Conservation (phyloP, 2,329 filamentous ascomycete genomes). For the Fusarium equiseti region DNA sequence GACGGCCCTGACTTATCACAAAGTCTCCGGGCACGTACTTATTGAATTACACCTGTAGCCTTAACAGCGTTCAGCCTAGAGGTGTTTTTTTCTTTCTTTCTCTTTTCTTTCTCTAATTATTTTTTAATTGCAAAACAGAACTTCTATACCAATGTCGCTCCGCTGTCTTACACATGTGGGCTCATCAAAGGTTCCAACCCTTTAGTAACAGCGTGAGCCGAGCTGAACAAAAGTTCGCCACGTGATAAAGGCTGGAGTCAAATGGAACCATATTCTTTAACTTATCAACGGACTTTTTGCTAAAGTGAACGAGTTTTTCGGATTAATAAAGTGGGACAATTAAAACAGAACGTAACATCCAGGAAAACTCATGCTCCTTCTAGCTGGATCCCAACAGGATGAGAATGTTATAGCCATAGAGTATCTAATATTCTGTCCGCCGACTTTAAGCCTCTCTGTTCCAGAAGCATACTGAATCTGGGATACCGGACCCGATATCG, state of each 20-base stretch:
- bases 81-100: not conserved
- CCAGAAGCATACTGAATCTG: slow-evolving; percentile 20
- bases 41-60: not conserved
- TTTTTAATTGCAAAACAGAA: not conserved
- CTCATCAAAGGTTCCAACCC: slow-evolving; percentile 37
- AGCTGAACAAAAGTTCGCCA: slow-evolving; percentile 39
- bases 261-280: slow-evolving; percentile 28
- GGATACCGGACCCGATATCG: slow-evolving; percentile 3
- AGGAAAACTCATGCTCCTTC: not conserved
- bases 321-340: slow-evolving; percentile 14
- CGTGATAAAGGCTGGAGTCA: slow-evolving; percentile 15
- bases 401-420: not conserved
- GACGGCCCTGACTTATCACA: not conserved
- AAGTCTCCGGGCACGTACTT: no score
- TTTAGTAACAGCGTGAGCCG: slow-evolving; percentile 23
- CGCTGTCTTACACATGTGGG: slow-evolving; percentile 13
- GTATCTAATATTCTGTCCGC: not conserved
- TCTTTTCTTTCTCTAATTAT: not conserved
- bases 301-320: slow-evolving; percentile 4
- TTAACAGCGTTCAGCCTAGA: not conserved
- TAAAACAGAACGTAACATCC: not conserved
- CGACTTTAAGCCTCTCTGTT: slow-evolving; percentile 1
- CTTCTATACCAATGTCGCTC: not conserved
- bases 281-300: slow-evolving; percentile 31
- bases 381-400: not conserved